Base-by-base conservation (phyloP, 352 stramenopile genomes). In the Phytophthora europaea region DNA sequence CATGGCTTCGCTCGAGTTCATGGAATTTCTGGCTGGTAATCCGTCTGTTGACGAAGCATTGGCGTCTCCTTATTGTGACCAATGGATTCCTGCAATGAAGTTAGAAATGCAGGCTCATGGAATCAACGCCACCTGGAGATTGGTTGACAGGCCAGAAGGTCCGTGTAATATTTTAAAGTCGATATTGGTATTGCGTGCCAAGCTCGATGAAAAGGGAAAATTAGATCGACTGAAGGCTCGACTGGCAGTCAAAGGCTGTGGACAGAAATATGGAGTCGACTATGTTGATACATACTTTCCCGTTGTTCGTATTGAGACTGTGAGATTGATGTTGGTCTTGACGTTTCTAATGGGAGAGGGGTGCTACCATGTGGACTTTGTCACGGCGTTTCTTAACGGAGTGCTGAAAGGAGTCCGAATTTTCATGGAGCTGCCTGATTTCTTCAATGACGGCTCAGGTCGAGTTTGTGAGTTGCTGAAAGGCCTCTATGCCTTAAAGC, bases 21-120 rank as follows among this genome's bases (percentile, higher is more conserved):
- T 40, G 34, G 36, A 43, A 15, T 43, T 18, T 43, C 36, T 43
- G 36, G 0, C 36, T 43, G 36, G 36, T 15, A 43, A 43, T 12
- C 36, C 36, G 36, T 43, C 36, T 13, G 12, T 43, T 43, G 36
- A 43, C 10, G 36, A 43, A 15, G 36, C 36, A 15, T 18, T 43
- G 8, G 12, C 10, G 34, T 4, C 34, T 40, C 7, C 34, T 1
- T 15, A 16, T 4, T 10, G 34, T 16, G 34, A 40, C 3, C 7
- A 40, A 31, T 68, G 59, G 47, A 78, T 81, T 23, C 78, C 56
- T 3, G 34, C 2, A 8, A 76, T 61, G 55, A n/a, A 61, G 20
- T 33, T 33, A 2, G 16, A 52, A 13, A 61, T 52, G 33, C 34
- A 61, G 12, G 55, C n/a, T 6, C 34, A 61, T 16, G 18, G 22